Evolutionary conservation across 2,329 filamentous ascomycete genomes (phyloP).

Genomic region (Ophiostoma novo-ulmi): DNA sequence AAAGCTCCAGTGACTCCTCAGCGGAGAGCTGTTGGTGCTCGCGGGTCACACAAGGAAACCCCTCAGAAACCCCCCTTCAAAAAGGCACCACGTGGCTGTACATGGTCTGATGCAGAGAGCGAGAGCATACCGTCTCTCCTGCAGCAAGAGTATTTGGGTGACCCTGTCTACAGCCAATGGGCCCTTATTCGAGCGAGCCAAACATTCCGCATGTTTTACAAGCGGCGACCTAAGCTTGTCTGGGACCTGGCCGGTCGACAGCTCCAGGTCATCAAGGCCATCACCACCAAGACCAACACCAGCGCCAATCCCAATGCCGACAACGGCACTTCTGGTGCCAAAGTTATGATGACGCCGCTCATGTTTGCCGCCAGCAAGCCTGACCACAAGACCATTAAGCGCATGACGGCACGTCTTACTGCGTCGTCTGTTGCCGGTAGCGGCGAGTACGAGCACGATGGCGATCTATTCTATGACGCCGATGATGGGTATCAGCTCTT

Average conservation of each 20-base stretch:
- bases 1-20: constrained; percentile 30
- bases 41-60: background rate
- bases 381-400: constrained; percentile 33
- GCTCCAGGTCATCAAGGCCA: constrained; percentile 45
- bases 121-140: constrained; percentile 36
- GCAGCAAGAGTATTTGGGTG: constrained; percentile 29
- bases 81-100: background rate
- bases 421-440: constrained; percentile 16
- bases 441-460: constrained; percentile 18
- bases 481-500: background rate
- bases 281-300: constrained; percentile 27
- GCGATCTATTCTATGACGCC: constrained; percentile 12
- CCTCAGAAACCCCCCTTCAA: background rate
- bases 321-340: constrained; percentile 27
- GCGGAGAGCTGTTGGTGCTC: constrained; percentile 1
- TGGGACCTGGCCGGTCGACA: constrained; percentile 49
- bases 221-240: constrained; percentile 33
- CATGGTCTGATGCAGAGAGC: constrained; percentile 34
- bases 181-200: constrained; percentile 48
- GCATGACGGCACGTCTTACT: constrained; percentile 25
- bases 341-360: constrained; percentile 35
- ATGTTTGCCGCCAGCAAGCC: constrained; percentile 38
- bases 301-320: background rate
- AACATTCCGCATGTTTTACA: constrained; percentile 41
- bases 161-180: constrained; percentile 40